A percentile compares a stretch with the other conserved stretches of the same genome.
phyloP scores from a whole-genome alignment of 164 flowering plant species.

The Aristolochia fimbriata region DNA sequence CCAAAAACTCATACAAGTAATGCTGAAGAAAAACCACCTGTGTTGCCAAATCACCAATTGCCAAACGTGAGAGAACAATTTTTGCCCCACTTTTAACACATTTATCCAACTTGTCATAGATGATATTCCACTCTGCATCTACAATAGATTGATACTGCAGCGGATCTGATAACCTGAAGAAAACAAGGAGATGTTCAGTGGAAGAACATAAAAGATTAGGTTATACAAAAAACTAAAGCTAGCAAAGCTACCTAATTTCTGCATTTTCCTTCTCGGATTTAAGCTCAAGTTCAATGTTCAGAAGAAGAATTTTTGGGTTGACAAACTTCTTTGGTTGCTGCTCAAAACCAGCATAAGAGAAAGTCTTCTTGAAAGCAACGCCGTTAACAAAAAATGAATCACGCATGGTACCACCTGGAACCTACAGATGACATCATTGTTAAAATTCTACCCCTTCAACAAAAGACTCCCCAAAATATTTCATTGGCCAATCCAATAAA shows the following conservation, averaged over 20 bases:
- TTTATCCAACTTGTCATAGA: conserved; percentile 95
- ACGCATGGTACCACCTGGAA: conserved; percentile 94
- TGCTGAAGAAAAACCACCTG: conserved; percentile 41
- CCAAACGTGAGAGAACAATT: conserved; percentile 86
- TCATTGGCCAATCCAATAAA: too few species aligned
- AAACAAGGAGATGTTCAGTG: neutral
- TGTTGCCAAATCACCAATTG: conserved; percentile 95
- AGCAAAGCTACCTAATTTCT: conserved; percentile 64
- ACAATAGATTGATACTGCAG: conserved; percentile 94
- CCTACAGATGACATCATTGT: conserved; percentile 30
- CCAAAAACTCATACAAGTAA: too few species aligned
- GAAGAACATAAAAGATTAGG: neutral
- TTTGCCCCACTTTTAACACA: conserved; percentile 94
- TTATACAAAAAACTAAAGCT: neutral
- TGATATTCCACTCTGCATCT: conserved; percentile 99
- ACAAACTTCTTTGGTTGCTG: conserved; percentile 95
- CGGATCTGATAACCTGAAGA: conserved; percentile 83
- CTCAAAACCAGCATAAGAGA: conserved; percentile 95
- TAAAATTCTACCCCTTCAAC: too few species aligned
- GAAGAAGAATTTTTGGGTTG: conserved; percentile 72
- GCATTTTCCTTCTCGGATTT: conserved; percentile 99
- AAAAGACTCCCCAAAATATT: too few species aligned
- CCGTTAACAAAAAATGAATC: conserved; percentile 96
- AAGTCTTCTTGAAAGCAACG: conserved; percentile 94
- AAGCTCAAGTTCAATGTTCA: conserved; percentile 88